These are phyloP conservation scores for Sporisorium iseilematis-ciliati DNA, from an alignment of 1,284 basidiomycete species.

Conservation along the genomic window DNA sequence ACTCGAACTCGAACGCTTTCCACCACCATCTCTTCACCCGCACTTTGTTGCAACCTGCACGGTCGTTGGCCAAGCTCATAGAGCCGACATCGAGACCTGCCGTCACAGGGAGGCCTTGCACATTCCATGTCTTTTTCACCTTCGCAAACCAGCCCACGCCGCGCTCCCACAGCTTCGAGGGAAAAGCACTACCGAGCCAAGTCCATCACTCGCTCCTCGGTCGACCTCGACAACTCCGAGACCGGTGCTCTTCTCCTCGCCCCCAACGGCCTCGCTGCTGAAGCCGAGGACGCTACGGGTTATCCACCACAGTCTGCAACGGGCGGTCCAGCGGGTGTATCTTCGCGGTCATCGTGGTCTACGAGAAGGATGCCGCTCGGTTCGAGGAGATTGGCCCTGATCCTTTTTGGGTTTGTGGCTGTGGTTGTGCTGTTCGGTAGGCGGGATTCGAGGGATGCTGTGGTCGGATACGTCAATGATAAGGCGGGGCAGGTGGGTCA, in stretches of 20 bases:
- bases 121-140: constrained; percentile 40
- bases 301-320: constrained; percentile 31
- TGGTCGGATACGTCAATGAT: constrained; percentile 52
- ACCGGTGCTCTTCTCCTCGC: constrained; percentile 37
- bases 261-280: constrained; percentile 33
- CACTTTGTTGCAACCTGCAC: constrained; percentile 8
- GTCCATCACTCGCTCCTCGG: constrained; percentile 38
- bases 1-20: background rate
- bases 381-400: constrained; percentile 34
- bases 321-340: constrained; percentile 13
- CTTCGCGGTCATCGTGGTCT: constrained; percentile 24
- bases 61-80: constrained; percentile 8
- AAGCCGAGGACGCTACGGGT: constrained; percentile 18
- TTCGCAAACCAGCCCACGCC: constrained; percentile 20
- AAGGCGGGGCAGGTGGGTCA: constrained; percentile 45
- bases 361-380: constrained; percentile 50
- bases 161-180: constrained; percentile 27
- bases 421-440: constrained; percentile 48
- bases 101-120: constrained; percentile 9
- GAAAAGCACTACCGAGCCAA: constrained; percentile 45
- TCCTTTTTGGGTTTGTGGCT: constrained; percentile 40
- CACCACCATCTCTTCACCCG: constrained; percentile 6
- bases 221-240: constrained; percentile 50
- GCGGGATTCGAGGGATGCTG: constrained; percentile 42
- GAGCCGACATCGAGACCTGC: constrained; percentile 14